These are phyloP conservation scores for Kwoniella europaea DNA, from an alignment of 768 basidiomycete species.

Conservation along the genomic window DNA sequence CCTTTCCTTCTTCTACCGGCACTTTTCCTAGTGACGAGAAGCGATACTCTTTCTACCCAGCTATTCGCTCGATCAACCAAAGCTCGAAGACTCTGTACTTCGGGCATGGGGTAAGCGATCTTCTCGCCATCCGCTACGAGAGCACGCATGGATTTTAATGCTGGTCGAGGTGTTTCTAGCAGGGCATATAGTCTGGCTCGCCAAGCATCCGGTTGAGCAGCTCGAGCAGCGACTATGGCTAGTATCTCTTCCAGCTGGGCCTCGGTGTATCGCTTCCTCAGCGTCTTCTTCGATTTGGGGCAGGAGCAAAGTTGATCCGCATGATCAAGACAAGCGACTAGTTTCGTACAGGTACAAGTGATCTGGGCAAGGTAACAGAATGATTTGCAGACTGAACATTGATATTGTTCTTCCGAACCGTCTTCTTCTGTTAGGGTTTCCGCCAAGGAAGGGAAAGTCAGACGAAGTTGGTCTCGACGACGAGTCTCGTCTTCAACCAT, in stretches of 20 bases:
- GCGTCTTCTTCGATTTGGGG: slow-evolving; percentile 64
- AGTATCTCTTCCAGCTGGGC: slow-evolving; percentile 73
- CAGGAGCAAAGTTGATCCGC: slow-evolving; percentile 75
- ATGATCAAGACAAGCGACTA: slow-evolving; percentile 86
- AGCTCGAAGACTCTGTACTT: slow-evolving; percentile 73
- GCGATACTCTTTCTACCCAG: slow-evolving; percentile 73
- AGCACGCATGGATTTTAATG: slow-evolving; percentile 76
- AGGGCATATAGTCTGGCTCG: slow-evolving; percentile 70
- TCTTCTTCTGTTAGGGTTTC: slow-evolving; percentile 80
- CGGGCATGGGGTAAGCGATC: slow-evolving; percentile 74
- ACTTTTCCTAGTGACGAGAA: slow-evolving; percentile 39
- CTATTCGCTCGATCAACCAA: slow-evolving; percentile 80
- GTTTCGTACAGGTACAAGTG: slow-evolving; percentile 73
- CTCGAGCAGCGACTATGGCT: slow-evolving; percentile 70
- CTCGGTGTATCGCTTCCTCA: slow-evolving; percentile 83
- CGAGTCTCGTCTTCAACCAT: slow-evolving; percentile 85
- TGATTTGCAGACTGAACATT: slow-evolving; percentile 87
- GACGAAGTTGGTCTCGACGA: slow-evolving; percentile 69
- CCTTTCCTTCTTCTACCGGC: slow-evolving; percentile 42
- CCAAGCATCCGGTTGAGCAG: slow-evolving; percentile 77
- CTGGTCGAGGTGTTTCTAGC: slow-evolving; percentile 74
- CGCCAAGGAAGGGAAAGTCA: slow-evolving; percentile 62
- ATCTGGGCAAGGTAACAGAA: slow-evolving; percentile 96
- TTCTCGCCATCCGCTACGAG: slow-evolving; percentile 88
- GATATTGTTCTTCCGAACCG: slow-evolving; percentile 90